Conservation (phyloP, 1,284 basidiomycete species). For the Microbotryum saponariae region DNA sequence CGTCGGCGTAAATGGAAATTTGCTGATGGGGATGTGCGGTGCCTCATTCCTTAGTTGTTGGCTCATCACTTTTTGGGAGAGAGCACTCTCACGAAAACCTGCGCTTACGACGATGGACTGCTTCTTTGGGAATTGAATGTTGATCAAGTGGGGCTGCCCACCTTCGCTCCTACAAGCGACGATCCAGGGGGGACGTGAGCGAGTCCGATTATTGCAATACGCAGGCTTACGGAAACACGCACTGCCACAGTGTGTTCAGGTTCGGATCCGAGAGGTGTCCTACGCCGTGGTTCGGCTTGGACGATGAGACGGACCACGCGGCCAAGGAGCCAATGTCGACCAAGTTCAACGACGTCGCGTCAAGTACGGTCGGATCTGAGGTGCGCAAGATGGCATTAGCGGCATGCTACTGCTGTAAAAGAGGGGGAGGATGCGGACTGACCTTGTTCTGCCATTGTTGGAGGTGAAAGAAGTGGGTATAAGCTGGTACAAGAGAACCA, state of each 20-base stretch:
- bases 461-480: no score
- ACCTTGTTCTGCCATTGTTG: no score
- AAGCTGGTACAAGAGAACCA: no score
- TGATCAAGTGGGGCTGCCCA: conserved; percentile 92
- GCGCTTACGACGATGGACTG: conserved; percentile 71
- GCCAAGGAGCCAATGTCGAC: conserved; percentile 76
- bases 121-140: conserved; percentile 83
- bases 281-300: conserved; percentile 92
- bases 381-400: no score
- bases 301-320: conserved; percentile 94
- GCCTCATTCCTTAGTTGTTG: no score
- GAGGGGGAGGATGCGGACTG: no score
- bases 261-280: conserved; percentile 83
- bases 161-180: conserved; percentile 71
- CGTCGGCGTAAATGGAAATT: conserved; percentile 81
- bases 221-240: conserved; percentile 41
- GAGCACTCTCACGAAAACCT: neutral
- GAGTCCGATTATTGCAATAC: neutral
- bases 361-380: no score
- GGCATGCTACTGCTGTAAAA: no score
- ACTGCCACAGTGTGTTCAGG: conserved; percentile 97
- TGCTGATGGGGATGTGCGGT: conserved; percentile 51
- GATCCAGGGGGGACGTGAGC: neutral
- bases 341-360: conserved; percentile 5
- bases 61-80: neutral